phyloP scores from a whole-genome alignment of 169 alveolate species.

The Babesia ovata region DNA sequence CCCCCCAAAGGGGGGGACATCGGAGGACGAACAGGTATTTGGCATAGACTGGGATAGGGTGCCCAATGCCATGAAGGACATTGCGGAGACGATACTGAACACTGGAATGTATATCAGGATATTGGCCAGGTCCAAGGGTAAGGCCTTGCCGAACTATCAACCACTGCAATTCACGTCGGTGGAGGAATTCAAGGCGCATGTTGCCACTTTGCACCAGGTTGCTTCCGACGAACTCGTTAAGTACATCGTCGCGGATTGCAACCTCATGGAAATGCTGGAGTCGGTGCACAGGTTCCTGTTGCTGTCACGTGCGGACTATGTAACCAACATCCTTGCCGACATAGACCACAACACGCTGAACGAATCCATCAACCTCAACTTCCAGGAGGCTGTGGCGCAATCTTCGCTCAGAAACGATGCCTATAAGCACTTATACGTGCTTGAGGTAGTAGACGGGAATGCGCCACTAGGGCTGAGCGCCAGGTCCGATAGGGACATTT shows the following conservation, averaged over 20 bases:
- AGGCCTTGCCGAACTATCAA: neutral
- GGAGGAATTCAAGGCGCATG: slow-evolving; percentile 32
- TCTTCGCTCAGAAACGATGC: slow-evolving; percentile 24
- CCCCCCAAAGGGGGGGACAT: too few relatives aligned
- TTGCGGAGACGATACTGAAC: slow-evolving; percentile 9
- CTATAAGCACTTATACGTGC: neutral
- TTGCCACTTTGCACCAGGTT: slow-evolving; percentile 17
- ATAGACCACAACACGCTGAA: neutral
- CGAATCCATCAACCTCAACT: slow-evolving; percentile 14
- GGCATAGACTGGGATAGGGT: slow-evolving; percentile 21
- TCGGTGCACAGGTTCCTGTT: slow-evolving; percentile 31
- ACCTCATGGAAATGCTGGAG: slow-evolving; percentile 27
- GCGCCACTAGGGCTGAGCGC: slow-evolving; percentile 12
- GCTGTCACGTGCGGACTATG: slow-evolving; percentile 25
- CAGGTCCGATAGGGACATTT: slow-evolving; percentile 44
- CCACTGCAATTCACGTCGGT: slow-evolving; percentile 27
- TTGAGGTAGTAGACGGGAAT: neutral
- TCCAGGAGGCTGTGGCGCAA: slow-evolving; percentile 37
- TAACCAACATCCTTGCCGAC: slow-evolving; percentile 18
- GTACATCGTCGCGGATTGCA: slow-evolving; percentile 5
- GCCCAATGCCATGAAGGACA: slow-evolving; percentile 28
- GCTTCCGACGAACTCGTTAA: slow-evolving; percentile 30
- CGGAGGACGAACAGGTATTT: neutral
- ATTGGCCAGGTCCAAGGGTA: neutral
- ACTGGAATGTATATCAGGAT: slow-evolving; percentile 32